These are phyloP conservation scores for Colletotrichum ledebouriae DNA, from an alignment of 2,329 filamentous ascomycete genomes.

Conservation along the genomic window DNA sequence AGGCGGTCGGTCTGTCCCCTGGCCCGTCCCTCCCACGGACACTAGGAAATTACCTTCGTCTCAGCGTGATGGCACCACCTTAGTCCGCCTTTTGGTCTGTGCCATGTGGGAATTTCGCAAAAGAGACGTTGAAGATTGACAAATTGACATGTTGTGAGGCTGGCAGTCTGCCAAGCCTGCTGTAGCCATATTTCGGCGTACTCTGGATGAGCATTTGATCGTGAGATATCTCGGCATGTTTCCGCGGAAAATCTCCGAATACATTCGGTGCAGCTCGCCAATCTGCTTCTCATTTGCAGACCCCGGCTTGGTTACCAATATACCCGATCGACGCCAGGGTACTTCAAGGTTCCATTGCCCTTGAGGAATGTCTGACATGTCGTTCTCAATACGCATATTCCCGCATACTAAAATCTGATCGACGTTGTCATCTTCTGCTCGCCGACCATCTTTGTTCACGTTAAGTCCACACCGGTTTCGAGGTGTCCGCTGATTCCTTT, in stretches of 20 bases:
- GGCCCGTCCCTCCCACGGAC: slow-evolving; percentile 29
- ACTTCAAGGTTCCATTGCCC: neutral
- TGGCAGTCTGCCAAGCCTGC: neutral
- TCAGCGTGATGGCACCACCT: slow-evolving; percentile 14
- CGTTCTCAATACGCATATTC: no score
- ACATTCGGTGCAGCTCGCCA: neutral
- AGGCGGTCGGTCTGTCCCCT: slow-evolving; percentile 22
- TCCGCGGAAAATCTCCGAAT: neutral
- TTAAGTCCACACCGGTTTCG: neutral
- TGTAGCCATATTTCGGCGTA: neutral
- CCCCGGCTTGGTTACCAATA: neutral
- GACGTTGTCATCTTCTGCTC: neutral
- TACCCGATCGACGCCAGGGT: neutral
- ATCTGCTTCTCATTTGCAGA: neutral
- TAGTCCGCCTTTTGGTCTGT: neutral
- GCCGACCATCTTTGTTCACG: no score
- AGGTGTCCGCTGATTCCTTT: neutral
- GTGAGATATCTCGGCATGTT: neutral
- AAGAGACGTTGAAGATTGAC: slow-evolving; percentile 11
- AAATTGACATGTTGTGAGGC: slow-evolving; percentile 4
- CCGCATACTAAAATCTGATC: no score
- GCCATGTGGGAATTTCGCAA: neutral
- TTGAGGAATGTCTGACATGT: no score
- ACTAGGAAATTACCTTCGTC: slow-evolving; percentile 30
- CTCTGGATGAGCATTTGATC: neutral